Conservation (phyloP, 1,284 basidiomycete genomes). For the Meira miltonrushii region DNA sequence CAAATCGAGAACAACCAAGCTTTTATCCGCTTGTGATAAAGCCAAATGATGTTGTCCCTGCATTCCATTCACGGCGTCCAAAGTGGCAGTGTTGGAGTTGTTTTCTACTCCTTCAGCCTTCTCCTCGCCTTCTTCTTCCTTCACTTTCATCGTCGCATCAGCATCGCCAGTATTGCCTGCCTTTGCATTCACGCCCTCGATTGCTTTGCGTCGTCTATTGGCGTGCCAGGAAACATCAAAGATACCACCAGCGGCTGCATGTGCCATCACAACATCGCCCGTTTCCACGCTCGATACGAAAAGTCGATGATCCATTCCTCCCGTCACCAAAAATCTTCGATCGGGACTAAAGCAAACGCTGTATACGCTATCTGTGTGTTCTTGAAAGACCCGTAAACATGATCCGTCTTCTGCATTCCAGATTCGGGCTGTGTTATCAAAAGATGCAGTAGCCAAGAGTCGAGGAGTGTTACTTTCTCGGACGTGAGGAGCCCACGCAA, state of each 20-base stretch:
- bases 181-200: slow-evolving; percentile 6
- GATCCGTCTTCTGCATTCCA: slow-evolving; percentile 50
- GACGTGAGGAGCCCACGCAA: slow-evolving; percentile 42
- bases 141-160: slow-evolving; percentile 21
- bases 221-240: slow-evolving; percentile 25
- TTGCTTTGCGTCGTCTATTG: slow-evolving; percentile 3
- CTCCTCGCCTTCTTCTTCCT: slow-evolving; percentile 16
- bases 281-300: slow-evolving; percentile 33
- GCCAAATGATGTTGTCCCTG: slow-evolving; percentile 32
- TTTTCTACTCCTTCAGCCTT: slow-evolving; percentile 4
- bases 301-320: slow-evolving; percentile 46
- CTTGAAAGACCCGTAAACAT: slow-evolving; percentile 41
- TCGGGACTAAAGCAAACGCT: slow-evolving; percentile 45
- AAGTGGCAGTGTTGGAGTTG: slow-evolving; percentile 2
- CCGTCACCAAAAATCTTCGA: slow-evolving; percentile 45
- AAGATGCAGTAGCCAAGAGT: slow-evolving; percentile 48
- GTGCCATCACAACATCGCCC: slow-evolving; percentile 15
- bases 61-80: neutral
- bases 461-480: slow-evolving; percentile 34
- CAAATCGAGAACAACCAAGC: slow-evolving; percentile 40
- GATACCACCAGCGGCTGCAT: slow-evolving; percentile 20
- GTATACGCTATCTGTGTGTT: slow-evolving; percentile 47
- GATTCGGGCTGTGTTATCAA: slow-evolving; percentile 46
- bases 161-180: neutral
- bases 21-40: slow-evolving; percentile 42